These are phyloP conservation scores for Marasmius oreades DNA, from an alignment of 1,284 basidiomycete species.

Conservation along the genomic window DNA sequence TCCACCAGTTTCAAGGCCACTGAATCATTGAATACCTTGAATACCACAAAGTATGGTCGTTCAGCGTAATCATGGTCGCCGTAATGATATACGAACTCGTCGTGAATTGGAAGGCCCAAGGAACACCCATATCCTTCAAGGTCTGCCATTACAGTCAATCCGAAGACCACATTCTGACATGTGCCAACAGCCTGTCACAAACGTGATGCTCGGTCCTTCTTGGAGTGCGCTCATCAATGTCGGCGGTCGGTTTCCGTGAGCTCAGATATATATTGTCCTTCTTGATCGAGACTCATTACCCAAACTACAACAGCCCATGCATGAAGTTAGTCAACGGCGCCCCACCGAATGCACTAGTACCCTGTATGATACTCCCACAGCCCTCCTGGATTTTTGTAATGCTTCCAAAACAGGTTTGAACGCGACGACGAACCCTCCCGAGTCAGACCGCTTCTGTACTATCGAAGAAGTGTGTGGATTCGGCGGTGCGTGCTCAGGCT, in stretches of 20 bases:
- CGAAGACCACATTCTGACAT: slow-evolving; percentile 6
- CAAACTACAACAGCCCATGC: slow-evolving; percentile 28
- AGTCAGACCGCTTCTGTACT: slow-evolving; percentile 53
- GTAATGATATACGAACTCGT: slow-evolving; percentile 80
- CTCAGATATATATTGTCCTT: slow-evolving; percentile 32
- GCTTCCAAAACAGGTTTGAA: slow-evolving; percentile 53
- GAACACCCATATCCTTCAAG: slow-evolving; percentile 79
- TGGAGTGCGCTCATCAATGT: slow-evolving; percentile 81
- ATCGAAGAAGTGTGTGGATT: slow-evolving; percentile 87
- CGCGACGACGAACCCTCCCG: slow-evolving; percentile 72
- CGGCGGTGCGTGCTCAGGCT: slow-evolving; percentile 42
- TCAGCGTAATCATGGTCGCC: slow-evolving; percentile 66
- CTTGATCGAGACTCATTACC: no score
- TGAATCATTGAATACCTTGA: slow-evolving; percentile 5
- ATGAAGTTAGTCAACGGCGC: slow-evolving; percentile 76
- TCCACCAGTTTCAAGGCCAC: not conserved
- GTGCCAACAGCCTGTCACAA: slow-evolving; percentile 62
- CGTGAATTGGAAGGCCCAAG: slow-evolving; percentile 68
- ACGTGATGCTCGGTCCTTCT: slow-evolving; percentile 92
- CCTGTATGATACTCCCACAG: slow-evolving; percentile 54
- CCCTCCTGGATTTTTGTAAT: not conserved
- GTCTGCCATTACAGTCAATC: slow-evolving; percentile 30
- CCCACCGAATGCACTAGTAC: slow-evolving; percentile 55
- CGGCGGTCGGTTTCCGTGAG: slow-evolving; percentile 87
- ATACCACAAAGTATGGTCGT: slow-evolving; percentile 48